phyloP scores from a whole-genome alignment of 202 grass and related monocot genomes.

The Thinopyrum obtusiflorum region DNA sequence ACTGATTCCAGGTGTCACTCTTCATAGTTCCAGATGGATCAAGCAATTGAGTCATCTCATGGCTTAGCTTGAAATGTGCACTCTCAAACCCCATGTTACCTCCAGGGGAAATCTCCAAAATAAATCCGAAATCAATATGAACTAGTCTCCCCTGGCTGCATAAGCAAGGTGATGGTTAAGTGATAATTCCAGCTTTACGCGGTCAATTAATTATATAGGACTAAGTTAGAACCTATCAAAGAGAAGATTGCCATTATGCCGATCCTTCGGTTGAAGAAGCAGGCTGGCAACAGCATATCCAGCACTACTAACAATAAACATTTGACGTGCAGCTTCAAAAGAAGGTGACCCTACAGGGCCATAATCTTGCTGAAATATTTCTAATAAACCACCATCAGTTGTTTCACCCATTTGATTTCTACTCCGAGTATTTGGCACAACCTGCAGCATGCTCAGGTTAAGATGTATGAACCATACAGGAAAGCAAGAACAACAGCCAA shows the following conservation, averaged over 20 bases:
- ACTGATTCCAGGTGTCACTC: slow-evolving; percentile 97
- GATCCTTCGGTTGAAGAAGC: slow-evolving; percentile 96
- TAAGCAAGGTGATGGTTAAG: slow-evolving; percentile 35
- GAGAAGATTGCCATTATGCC: slow-evolving; percentile 99
- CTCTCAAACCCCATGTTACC: slow-evolving; percentile 98
- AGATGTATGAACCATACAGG: slow-evolving; percentile 26
- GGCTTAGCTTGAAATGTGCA: slow-evolving; percentile 99
- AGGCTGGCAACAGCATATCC: slow-evolving; percentile 98
- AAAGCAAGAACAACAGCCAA: slow-evolving; percentile 25
- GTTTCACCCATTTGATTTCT: slow-evolving; percentile 99
- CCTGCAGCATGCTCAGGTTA: slow-evolving; percentile 54
- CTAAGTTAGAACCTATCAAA: slow-evolving; percentile 76
- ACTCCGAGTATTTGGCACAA: slow-evolving; percentile 94
- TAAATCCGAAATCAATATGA: slow-evolving; percentile 99
- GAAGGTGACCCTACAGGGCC: slow-evolving; percentile 89
- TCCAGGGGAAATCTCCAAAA: slow-evolving; percentile 98
- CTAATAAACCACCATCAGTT: slow-evolving; percentile 95
- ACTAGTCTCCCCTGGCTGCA: slow-evolving; percentile 94
- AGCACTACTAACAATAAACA: slow-evolving; percentile 98
- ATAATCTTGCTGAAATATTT: slow-evolving; percentile 99
- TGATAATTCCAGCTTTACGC: slow-evolving; percentile 9
- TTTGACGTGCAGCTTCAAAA: slow-evolving; percentile 95
- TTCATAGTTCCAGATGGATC: slow-evolving; percentile 99
- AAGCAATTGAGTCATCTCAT: slow-evolving; percentile 99
- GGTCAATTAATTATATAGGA: slow-evolving; percentile 29